phyloP scores from a whole-genome alignment of 1,139 yeast genomes.

The Debaryomyces fabryi region DNA sequence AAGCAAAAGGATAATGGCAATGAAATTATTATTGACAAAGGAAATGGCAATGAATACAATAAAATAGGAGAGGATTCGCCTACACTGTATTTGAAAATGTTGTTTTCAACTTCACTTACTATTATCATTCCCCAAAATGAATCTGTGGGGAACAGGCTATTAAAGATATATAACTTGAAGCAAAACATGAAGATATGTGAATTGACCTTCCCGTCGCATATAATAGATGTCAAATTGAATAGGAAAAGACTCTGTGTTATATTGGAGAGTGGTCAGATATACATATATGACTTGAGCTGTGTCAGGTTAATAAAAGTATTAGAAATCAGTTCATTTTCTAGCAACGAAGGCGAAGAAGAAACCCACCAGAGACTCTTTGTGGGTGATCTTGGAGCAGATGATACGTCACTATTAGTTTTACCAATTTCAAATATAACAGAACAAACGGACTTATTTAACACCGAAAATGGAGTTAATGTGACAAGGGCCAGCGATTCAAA shows the following conservation, averaged over 20 bases:
- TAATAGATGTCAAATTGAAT: constrained; percentile 65
- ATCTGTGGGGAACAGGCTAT: constrained; percentile 48
- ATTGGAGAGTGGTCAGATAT: constrained; percentile 62
- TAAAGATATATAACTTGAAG: constrained; percentile 68
- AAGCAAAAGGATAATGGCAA: constrained; percentile 22
- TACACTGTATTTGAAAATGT: constrained; percentile 54
- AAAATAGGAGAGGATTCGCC: constrained; percentile 18
- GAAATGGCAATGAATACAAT: constrained; percentile 5
- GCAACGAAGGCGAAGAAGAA: constrained; percentile 20
- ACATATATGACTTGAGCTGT: constrained; percentile 72
- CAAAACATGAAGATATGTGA: constrained; percentile 71
- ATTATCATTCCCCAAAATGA: constrained; percentile 57
- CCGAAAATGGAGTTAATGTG: constrained; percentile 10
- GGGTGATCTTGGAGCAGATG: constrained; percentile 54
- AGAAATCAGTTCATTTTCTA: constrained; percentile 40
- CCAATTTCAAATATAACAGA: constrained; percentile 33
- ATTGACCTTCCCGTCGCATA: constrained; percentile 63
- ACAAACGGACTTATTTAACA: constrained; percentile 34
- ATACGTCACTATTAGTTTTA: constrained; percentile 48
- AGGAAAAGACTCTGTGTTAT: constrained; percentile 66
- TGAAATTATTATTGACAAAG: constrained; percentile 23
- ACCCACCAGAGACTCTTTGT: constrained; percentile 26
- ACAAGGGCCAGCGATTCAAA: constrained; percentile 24
- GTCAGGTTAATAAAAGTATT: constrained; percentile 68
- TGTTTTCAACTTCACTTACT: constrained; percentile 69